A percentile compares a stretch with the other conserved stretches of the same genome.
These are phyloP conservation scores for Fusarium irregulare DNA, from an alignment of 2,329 filamentous ascomycete species.

Conservation along the genomic window DNA sequence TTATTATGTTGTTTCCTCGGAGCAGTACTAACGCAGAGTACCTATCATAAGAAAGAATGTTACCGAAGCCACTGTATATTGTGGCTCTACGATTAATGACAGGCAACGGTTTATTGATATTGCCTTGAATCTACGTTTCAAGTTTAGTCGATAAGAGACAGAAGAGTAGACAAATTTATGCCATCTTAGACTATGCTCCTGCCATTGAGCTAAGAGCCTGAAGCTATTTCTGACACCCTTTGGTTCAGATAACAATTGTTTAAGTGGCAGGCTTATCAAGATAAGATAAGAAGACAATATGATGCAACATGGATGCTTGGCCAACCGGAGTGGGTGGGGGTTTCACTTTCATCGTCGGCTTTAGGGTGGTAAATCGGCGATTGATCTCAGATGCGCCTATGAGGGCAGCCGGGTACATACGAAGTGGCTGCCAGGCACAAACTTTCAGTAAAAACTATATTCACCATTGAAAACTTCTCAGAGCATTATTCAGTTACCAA, in stretches of 20 bases:
- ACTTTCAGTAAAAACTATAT: background rate
- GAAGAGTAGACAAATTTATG: background rate
- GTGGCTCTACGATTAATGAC: background rate
- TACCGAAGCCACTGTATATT: background rate
- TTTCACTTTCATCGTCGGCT: background rate
- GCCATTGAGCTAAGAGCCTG: background rate
- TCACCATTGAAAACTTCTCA: background rate
- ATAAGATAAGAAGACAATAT: background rate
- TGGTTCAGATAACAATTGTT: background rate
- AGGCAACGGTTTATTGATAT: background rate
- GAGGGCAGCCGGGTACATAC: constrained; percentile 4
- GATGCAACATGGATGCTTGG: constrained; percentile 5
- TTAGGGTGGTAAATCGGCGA: constrained; percentile 30
- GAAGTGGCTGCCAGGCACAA: constrained; percentile 1
- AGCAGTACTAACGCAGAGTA: background rate
- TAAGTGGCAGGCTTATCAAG: constrained; percentile 14
- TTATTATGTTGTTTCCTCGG: background rate
- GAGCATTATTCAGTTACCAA: background rate
- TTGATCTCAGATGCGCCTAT: constrained; percentile 39
- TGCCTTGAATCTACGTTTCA: background rate
- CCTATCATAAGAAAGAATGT: background rate
- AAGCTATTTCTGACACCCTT: background rate
- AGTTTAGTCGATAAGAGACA: background rate
- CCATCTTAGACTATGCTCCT: background rate
- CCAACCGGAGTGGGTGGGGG: background rate